phyloP scores from a whole-genome alignment of 495 filamentous ascomycete species.

The Xylaria sp. region DNA sequence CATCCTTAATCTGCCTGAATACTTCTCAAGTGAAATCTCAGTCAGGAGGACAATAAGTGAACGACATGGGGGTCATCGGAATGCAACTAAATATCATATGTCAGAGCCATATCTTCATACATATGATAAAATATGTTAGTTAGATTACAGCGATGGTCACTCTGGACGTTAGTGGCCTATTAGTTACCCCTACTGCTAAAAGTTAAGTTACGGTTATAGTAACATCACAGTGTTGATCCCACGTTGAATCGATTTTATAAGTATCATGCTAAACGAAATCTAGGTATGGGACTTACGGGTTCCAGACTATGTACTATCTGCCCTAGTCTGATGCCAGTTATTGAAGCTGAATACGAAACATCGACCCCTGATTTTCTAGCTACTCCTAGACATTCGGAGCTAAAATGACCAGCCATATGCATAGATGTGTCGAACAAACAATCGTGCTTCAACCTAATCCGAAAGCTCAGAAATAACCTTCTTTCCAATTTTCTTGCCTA shows the following conservation, averaged over 20 bases:
- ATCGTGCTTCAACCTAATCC: background rate
- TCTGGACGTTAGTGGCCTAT: background rate
- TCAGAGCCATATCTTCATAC: too few species aligned
- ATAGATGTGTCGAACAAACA: background rate
- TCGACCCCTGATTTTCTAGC: background rate
- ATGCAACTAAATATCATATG: too few species aligned
- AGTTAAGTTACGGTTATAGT: background rate
- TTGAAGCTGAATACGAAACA: background rate
- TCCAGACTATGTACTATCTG: constrained; percentile 1
- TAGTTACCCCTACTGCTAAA: background rate
- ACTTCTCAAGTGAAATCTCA: too few species aligned
- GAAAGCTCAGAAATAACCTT: background rate
- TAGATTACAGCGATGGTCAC: background rate
- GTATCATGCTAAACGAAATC: background rate
- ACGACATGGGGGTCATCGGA: too few species aligned
- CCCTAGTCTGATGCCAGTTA: background rate
- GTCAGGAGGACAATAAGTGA: too few species aligned
- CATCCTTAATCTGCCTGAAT: too few species aligned
- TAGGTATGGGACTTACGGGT: background rate
- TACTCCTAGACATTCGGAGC: background rate
- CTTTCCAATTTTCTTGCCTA: background rate
- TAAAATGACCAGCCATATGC: background rate
- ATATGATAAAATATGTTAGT: too few species aligned
- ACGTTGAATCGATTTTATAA: background rate
- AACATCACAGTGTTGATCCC: background rate